Base-by-base conservation (phyloP, 2,329 filamentous ascomycete species). In the Lachnellula suecica region DNA sequence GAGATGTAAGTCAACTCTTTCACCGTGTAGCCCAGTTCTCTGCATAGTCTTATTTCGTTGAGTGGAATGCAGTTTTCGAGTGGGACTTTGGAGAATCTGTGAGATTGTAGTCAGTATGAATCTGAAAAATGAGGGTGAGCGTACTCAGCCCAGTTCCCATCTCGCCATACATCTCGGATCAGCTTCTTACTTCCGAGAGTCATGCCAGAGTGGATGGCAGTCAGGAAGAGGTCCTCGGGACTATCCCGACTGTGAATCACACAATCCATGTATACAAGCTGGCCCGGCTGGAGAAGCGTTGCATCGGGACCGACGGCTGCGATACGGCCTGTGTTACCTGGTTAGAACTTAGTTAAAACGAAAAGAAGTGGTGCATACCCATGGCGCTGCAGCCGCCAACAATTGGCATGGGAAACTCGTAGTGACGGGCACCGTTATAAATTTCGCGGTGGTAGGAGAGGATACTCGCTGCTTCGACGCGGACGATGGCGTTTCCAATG, bases 401-500 rank as follows among this genome's bases (percentile, higher is more conserved):
- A n/a, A 69, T 56, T 4, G 67, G 64, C 11, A 10, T 45, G 35
- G 45, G 45, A 29, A 67, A 67, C 1, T 54, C 57, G 25, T 71
- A 72, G 24, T 66, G 66, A 61, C 71, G 44, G 11, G 15, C 29
- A 13, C 44, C 44, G 38, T 47, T 47, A 61, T 72, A 70, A 40
- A 76, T 61, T 3, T 71, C 69, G 17, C 64, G 54, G 15, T 57
- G 54, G 60, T 76, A 76, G 5, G 69, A 66, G 8, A 74, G 46
- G 3, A 74, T 59, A 6, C 57, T 57, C 1, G 70, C 63, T 2
- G 60, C 60, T 10, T 71, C 52, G 44, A 77, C 61, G 3, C 61
- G 65, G 17, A 76, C 62, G 9, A 76, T 53, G 3, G 68, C 74
- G 13, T 59, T 68, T 10, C 73, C 73, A 1, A 61, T 53, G 6